Evolutionary conservation across 2,329 filamentous ascomycete species (phyloP), one percentile per base, ranked within the genome.

Genomic region (Didymellaceae sp.): DNA sequence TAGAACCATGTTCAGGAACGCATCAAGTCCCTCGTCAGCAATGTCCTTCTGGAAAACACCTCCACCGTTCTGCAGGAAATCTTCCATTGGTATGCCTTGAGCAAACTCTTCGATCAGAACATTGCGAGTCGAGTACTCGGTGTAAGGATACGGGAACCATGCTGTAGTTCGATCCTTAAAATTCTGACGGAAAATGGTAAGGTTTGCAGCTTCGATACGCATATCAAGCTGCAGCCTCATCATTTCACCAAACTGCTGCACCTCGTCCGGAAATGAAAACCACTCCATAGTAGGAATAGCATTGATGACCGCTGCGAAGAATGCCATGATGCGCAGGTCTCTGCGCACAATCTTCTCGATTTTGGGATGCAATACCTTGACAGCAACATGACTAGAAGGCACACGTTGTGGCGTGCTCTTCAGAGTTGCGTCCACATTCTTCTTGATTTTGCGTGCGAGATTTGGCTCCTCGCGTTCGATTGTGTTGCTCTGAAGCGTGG

Each of bases 221-320:
- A 99, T 81, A 73, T 99, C 94, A 2, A 99, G 80, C 71, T 99
- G 94, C n/a, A 97, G 79, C 65, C 88, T 88, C 94, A 99, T 99
- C 94, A 99, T 99, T 69, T 95, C 89, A 18, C 92, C 93, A 67
- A 99, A 99, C 66, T 97, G 91, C 11, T 81, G 76, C 3, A 97
- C 94, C 71, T 99, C 94, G 61, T 97, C 93, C 0, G 94, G 94
- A 7, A 99, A 84, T 0, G 93, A 97, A 5, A 99, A 81, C 94
- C 94, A 99, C 74, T 97, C 91, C 68, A 99, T 94, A 0, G 92
- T 96, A 0, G 94, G 94, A 24, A 99, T 88, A 2, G 83, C 77
- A 73, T 97, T 96, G 61, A 99, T 86, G 5, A 89, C 67, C 0
- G 84, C 81, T 13, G 94, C 94, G 67, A 99, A 97, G 75, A 96